phyloP scores from a whole-genome alignment of 805 yeast genomes.

The Candida odintsovae region DNA sequence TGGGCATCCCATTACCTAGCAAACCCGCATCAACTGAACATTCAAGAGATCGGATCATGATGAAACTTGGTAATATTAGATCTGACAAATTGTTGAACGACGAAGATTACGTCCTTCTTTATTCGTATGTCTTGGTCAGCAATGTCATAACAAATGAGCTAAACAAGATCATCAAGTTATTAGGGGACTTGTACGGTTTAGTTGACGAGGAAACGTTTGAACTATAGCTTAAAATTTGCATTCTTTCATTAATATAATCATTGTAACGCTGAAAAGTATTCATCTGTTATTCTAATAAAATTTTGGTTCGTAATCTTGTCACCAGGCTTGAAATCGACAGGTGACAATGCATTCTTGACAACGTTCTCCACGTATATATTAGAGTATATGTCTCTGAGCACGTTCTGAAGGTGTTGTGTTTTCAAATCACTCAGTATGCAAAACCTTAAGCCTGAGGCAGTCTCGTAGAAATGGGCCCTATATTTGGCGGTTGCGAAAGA shows the following conservation, averaged over 20 bases:
- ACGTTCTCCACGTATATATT: slow-evolving; percentile 54
- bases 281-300: slow-evolving; percentile 39
- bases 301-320: slow-evolving; percentile 49
- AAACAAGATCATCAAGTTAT: slow-evolving; percentile 45
- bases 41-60: slow-evolving; percentile 63
- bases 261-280: background rate
- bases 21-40: slow-evolving; percentile 74
- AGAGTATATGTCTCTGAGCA: slow-evolving; percentile 54
- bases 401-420: slow-evolving; percentile 48
- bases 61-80: slow-evolving; percentile 57
- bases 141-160: slow-evolving; percentile 61
- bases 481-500: slow-evolving; percentile 70
- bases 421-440: slow-evolving; percentile 64
- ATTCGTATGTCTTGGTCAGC: slow-evolving; percentile 70
- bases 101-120: slow-evolving; percentile 72
- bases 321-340: slow-evolving; percentile 51
- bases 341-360: slow-evolving; percentile 54
- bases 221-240: slow-evolving; percentile 32
- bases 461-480: slow-evolving; percentile 74
- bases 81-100: slow-evolving; percentile 37
- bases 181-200: slow-evolving; percentile 59
- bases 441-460: slow-evolving; percentile 73
- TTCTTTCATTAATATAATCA: background rate
- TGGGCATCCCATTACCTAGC: slow-evolving; percentile 73
- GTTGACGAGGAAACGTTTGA: slow-evolving; percentile 35